These are phyloP conservation scores for Puccinia polysora DNA, from an alignment of 1,284 basidiomycete species.

Conservation along the genomic window DNA sequence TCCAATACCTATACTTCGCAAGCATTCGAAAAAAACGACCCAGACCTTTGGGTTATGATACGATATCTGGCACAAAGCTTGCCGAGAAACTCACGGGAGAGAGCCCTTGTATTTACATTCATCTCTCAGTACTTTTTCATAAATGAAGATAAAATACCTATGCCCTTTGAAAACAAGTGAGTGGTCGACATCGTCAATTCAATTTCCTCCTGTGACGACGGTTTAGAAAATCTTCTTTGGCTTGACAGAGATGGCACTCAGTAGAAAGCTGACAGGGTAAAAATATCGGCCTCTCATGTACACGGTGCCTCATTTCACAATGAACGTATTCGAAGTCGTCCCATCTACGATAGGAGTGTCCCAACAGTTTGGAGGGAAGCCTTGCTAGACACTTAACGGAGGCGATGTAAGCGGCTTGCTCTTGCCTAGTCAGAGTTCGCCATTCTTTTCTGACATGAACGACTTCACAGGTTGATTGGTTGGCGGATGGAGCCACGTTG, in stretches of 20 bases:
- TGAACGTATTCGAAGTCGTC: constrained; percentile 39
- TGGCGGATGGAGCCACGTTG: too few species aligned
- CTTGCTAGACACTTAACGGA: constrained; percentile 47
- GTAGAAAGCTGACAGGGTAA: constrained; percentile 11
- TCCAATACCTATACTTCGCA: constrained; percentile 26
- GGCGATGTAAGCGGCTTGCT: constrained; percentile 49
- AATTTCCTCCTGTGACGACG: background rate
- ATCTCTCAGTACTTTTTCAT: constrained; percentile 4
- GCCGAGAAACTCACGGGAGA: constrained; percentile 10
- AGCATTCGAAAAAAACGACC: background rate
- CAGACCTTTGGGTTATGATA: background rate
- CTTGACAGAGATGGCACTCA: background rate
- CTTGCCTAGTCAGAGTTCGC: constrained; percentile 46
- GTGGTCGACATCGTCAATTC: background rate
- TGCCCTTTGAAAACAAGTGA: constrained; percentile 7
- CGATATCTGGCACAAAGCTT: background rate
- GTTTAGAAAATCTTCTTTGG: background rate
- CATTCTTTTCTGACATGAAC: constrained; percentile 54
- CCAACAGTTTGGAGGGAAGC: constrained; percentile 24
- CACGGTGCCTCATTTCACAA: background rate
- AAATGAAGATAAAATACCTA: constrained; percentile 7
- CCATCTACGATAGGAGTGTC: constrained; percentile 13
- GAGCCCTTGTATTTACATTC: constrained; percentile 12
- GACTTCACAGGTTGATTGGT: constrained; percentile 54
- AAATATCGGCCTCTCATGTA: constrained; percentile 10